Percentiles rank a stretch among this genome's conserved stretches.
Conservation (phyloP, 1,139 yeast genomes). For the Geotrichum cucujoidarum region DNA sequence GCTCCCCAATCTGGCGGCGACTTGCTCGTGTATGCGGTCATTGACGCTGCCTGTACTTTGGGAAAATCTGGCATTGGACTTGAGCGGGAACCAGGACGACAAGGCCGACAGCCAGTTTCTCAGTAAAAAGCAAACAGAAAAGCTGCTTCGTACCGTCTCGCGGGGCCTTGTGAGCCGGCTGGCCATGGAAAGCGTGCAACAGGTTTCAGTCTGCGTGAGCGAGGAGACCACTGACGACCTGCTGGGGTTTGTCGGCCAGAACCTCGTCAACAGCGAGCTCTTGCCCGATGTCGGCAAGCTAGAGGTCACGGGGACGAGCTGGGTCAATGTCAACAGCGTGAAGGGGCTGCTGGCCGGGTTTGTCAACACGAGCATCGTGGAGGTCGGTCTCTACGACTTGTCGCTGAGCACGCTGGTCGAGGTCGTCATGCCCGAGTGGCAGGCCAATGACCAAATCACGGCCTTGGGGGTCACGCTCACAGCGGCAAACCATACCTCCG, state of each 20-base stretch:
- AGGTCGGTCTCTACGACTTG: constrained; percentile 4
- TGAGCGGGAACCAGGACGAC: background rate
- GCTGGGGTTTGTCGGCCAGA: background rate
- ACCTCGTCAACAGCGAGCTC: background rate
- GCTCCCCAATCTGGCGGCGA: background rate
- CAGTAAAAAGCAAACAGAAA: background rate
- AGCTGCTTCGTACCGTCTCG: background rate
- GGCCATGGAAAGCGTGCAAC: background rate
- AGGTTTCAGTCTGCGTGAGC: background rate
- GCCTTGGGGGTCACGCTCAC: constrained; percentile 1
- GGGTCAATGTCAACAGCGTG: background rate
- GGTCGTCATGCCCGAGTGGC: constrained; percentile 4
- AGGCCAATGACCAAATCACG: constrained; percentile 3
- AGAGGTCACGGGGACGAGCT: constrained; percentile 2
- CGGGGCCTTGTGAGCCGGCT: background rate
- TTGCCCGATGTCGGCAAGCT: constrained; percentile 3
- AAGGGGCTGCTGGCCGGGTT: background rate
- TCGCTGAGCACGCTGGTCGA: constrained; percentile 10
- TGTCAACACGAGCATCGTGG: background rate
- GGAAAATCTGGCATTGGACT: background rate
- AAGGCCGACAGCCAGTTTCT: background rate
- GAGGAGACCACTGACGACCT: background rate
- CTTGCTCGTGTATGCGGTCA: background rate
- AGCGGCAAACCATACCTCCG: constrained; percentile 7
- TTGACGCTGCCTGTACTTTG: background rate